Percentiles rank a stretch among this genome's conserved stretches.
Conservation (phyloP, 2,329 filamentous ascomycete genomes). For the Penicillium expansum region DNA sequence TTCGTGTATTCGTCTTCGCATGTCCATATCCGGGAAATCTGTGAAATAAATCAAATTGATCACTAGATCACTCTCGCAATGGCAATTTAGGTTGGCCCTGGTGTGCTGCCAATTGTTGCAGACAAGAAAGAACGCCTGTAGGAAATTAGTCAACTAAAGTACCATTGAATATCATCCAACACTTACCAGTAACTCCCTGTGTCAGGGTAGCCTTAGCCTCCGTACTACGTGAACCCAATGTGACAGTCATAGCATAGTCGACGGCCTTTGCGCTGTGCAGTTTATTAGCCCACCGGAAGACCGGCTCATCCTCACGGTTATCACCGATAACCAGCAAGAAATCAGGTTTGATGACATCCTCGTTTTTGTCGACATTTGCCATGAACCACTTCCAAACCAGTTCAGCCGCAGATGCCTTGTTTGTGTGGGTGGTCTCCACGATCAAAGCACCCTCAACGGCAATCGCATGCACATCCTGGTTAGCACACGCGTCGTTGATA, state of each 20-base stretch:
- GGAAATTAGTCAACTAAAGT: slow-evolving; percentile 14
- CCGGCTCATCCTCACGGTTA: slow-evolving; percentile 86
- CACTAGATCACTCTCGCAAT: neutral
- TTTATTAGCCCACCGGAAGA: slow-evolving; percentile 91
- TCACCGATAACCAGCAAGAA: slow-evolving; percentile 90
- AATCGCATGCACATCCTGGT: slow-evolving; percentile 78
- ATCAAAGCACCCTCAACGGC: slow-evolving; percentile 75
- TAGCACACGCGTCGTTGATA: slow-evolving; percentile 89
- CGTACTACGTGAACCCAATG: slow-evolving; percentile 81
- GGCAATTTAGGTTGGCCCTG: slow-evolving; percentile 23
- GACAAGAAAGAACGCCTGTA: slow-evolving; percentile 51
- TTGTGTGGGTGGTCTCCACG: slow-evolving; percentile 82
- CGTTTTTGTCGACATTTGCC: slow-evolving; percentile 49
- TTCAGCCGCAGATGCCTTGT: slow-evolving; percentile 78
- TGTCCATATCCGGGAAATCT: neutral
- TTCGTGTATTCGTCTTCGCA: slow-evolving; percentile 13
- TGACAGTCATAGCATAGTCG: slow-evolving; percentile 76
- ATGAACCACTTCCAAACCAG: slow-evolving; percentile 68
- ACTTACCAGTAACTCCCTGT: slow-evolving; percentile 84
- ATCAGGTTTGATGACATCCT: slow-evolving; percentile 55
- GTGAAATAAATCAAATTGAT: neutral
- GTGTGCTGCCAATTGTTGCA: slow-evolving; percentile 50
- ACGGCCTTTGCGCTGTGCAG: slow-evolving; percentile 60
- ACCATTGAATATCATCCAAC: neutral
- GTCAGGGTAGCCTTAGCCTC: slow-evolving; percentile 81